Evolutionary conservation across 1,284 basidiomycete genomes (phyloP).

Genomic region (Ustilago xerochloae): DNA sequence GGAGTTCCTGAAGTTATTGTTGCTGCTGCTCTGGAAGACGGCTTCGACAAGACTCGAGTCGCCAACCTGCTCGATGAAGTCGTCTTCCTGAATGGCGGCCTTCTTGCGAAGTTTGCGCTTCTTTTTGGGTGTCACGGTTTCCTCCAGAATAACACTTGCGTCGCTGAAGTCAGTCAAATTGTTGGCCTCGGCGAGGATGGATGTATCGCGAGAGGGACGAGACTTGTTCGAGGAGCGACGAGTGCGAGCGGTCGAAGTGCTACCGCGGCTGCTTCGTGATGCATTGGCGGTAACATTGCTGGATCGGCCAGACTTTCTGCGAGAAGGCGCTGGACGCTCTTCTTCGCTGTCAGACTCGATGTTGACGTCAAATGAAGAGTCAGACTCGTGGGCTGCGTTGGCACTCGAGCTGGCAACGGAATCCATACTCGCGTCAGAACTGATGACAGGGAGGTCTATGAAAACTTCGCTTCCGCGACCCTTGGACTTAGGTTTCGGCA

Average conservation of each 20-base stretch:
- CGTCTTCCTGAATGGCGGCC: conserved; percentile 51
- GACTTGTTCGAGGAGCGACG: conserved; percentile 39
- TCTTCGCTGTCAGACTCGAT: conserved; percentile 24
- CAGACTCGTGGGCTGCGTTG: conserved; percentile 14
- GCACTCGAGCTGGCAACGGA: conserved; percentile 22
- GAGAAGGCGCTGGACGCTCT: conserved; percentile 11
- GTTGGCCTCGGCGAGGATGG: conserved; percentile 23
- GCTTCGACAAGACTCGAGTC: conserved; percentile 47
- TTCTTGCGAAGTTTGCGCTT: conserved; percentile 53
- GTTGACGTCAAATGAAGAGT: conserved; percentile 30
- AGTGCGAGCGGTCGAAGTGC: conserved; percentile 20
- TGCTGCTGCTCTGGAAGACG: conserved; percentile 26
- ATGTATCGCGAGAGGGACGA: conserved; percentile 14
- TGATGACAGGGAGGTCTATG: conserved; percentile 14
- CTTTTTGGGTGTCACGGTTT: conserved; percentile 29
- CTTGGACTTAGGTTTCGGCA: too few relatives aligned
- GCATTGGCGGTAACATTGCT: conserved; percentile 11
- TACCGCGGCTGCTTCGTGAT: conserved; percentile 24
- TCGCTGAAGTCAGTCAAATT: conserved; percentile 40
- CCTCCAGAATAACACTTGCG: conserved; percentile 35
- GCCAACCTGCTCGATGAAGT: conserved; percentile 51
- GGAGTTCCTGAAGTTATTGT: conserved; percentile 9
- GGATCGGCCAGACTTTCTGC: conserved; percentile 25
- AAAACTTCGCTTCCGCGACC: background rate
- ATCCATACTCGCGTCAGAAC: conserved; percentile 17